Conservation (phyloP, 805 yeast species). For the Barnettozyma sucrosica region DNA sequence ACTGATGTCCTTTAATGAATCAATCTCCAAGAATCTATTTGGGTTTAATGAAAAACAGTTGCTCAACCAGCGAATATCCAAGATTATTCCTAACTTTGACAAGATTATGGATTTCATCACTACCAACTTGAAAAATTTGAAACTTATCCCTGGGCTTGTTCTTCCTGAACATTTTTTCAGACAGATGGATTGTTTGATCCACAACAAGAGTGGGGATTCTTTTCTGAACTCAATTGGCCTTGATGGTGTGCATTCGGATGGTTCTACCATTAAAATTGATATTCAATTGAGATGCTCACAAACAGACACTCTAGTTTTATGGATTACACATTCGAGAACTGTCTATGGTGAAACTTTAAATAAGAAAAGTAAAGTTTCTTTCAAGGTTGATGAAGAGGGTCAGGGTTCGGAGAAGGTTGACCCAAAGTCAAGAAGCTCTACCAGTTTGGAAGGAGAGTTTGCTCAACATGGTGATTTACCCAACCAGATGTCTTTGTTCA, state of each 20-base stretch:
- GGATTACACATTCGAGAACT: slow-evolving; percentile 80
- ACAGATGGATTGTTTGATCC: slow-evolving; percentile 37
- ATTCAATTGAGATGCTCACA: slow-evolving; percentile 72
- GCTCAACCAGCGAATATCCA: slow-evolving; percentile 43
- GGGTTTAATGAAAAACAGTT: slow-evolving; percentile 50
- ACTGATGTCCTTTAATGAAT: slow-evolving; percentile 70
- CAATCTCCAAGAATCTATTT: slow-evolving; percentile 72
- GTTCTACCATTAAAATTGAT: slow-evolving; percentile 60
- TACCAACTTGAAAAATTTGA: slow-evolving; percentile 34
- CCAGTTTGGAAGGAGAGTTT: slow-evolving; percentile 24
- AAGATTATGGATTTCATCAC: slow-evolving; percentile 29
- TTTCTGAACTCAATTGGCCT: slow-evolving; percentile 64
- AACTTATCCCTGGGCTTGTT: slow-evolving; percentile 60
- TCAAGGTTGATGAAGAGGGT: slow-evolving; percentile 9
- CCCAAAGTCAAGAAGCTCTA: neutral
- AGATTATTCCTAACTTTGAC: slow-evolving; percentile 58
- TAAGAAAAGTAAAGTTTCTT: slow-evolving; percentile 11
- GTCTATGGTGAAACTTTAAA: slow-evolving; percentile 19
- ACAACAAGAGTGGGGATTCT: slow-evolving; percentile 38
- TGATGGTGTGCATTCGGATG: slow-evolving; percentile 65
- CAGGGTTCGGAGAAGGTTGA: neutral
- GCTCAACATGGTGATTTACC: slow-evolving; percentile 31
- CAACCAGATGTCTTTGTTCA: slow-evolving; percentile 35
- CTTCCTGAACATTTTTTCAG: slow-evolving; percentile 90
- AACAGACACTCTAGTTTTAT: slow-evolving; percentile 53